Base-by-base conservation (phyloP, 108 stramenopile genomes). In the Craspedostauros australis region DNA sequence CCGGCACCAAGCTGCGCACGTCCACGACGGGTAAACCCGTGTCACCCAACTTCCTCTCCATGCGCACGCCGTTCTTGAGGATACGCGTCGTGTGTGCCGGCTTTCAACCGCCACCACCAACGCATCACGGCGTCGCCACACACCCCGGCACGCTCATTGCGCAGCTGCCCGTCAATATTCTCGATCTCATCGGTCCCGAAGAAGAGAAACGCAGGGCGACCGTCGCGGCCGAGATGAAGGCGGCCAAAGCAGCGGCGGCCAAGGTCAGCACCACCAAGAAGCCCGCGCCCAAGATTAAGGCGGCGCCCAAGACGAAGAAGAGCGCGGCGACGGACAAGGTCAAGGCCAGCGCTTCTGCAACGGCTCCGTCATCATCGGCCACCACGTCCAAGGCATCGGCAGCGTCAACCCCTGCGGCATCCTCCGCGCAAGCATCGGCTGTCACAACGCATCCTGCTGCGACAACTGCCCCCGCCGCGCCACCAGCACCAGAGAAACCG, bases 11-110 rank as follows among this genome's bases (percentile, higher is more conserved):
- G n/a, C n/a, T n/a, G n/a, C 26, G 33, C 46, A 21, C 44, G 6
- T 24, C 43, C 41, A 5, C 43, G 46, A 46, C 43, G 46, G 43
- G 44, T 46, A 16, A 49, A 40, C 2, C 34, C 52, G 11, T 21
- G 25, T 26, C 48, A 41, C 40, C 51, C 20, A 42, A 54, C 14
- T 16, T 27, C 21, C 16, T 36, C 21, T 21, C 49, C 42, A 54
- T 45, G 51, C 54, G 43, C 29, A 45, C 62, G 33, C 8, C 37
- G 2, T 18, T 60, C 40, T 40, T 49, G 4, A 47, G 23, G 14
- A 20, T 61, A 34, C 55, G 51, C 18, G 29, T 60, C 4, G 31
- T n/a, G 1, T 49, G 18, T 23, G 27, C 22, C 4, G 60, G 58
- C 36, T 36, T 12, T 12, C 11, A 11, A 36, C 12, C 34, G 18